phyloP scores from a whole-genome alignment of 805 yeast genomes.

The Candida chauliodis region DNA sequence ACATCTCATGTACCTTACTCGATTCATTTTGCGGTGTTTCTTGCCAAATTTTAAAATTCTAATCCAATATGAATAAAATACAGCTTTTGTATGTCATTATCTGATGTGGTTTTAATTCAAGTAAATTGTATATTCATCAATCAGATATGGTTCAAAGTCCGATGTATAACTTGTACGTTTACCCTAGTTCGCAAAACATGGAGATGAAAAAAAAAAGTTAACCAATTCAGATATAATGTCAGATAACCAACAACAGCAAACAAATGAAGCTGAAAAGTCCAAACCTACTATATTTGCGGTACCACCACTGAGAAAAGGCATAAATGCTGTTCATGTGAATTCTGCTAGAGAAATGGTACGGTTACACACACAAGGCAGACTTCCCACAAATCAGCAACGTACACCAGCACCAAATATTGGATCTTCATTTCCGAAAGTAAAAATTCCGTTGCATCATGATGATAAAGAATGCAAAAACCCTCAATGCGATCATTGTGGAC shows the following conservation, averaged over 20 bases:
- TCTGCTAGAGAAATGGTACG: slow-evolving; percentile 63
- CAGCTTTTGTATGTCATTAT: too few relatives aligned
- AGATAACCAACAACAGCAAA: background rate
- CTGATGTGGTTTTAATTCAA: too few relatives aligned
- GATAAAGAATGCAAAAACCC: slow-evolving; percentile 36
- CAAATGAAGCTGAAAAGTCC: background rate
- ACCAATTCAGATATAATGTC: background rate
- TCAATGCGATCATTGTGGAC: slow-evolving; percentile 63
- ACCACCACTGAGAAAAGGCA: slow-evolving; percentile 27
- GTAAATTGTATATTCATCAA: too few relatives aligned
- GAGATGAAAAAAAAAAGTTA: background rate
- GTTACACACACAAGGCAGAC: slow-evolving; percentile 45
- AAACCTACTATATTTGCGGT: slow-evolving; percentile 6
- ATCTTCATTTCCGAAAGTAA: slow-evolving; percentile 11
- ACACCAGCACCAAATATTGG: background rate
- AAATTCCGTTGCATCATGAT: slow-evolving; percentile 45
- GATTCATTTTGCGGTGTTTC: too few relatives aligned
- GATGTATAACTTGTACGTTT: too few relatives aligned
- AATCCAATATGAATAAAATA: too few relatives aligned
- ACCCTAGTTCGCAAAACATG: too few relatives aligned
- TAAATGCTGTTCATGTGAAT: slow-evolving; percentile 53
- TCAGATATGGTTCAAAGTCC: too few relatives aligned
- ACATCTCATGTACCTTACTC: too few relatives aligned
- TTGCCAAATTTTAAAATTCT: too few relatives aligned
- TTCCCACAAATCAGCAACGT: slow-evolving; percentile 9